Evolutionary conservation across 129 eudicot species (phyloP).

Genomic region (Lactuca sativa): DNA sequence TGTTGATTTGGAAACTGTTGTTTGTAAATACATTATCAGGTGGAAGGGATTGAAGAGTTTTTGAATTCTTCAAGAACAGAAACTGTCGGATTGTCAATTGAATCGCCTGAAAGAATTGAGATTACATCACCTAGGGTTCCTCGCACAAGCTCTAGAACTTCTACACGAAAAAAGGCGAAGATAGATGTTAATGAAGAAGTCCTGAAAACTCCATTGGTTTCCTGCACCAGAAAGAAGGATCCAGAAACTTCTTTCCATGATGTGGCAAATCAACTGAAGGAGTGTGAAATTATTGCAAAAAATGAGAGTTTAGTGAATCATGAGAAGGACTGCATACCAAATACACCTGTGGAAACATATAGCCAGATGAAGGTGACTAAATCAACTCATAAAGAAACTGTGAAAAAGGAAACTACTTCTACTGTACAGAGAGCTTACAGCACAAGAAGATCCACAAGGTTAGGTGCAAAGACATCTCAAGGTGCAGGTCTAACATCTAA

Average conservation of each 20-base stretch:
- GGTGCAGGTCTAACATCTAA: background rate
- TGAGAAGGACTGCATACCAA: no score
- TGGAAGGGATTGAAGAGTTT: constrained; percentile 68
- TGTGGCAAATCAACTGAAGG: no score
- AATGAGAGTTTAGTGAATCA: background rate
- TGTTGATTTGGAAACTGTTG: background rate
- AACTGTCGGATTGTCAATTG: constrained; percentile 41
- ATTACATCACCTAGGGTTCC: constrained; percentile 32
- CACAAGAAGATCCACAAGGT: constrained; percentile 61
- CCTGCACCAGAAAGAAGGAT: constrained; percentile 29
- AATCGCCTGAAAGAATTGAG: constrained; percentile 43
- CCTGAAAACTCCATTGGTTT: constrained; percentile 29
- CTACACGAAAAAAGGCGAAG: constrained; percentile 27
- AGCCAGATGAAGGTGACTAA: background rate
- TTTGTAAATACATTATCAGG: constrained; percentile 37
- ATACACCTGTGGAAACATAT: no score
- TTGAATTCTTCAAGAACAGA: constrained; percentile 32
- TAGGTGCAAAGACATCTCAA: constrained; percentile 30
- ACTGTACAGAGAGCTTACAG: constrained; percentile 40
- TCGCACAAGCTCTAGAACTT: constrained; percentile 39
- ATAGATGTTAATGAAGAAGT: constrained; percentile 24
- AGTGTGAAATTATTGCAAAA: no score
- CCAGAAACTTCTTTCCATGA: background rate
- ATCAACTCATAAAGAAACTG: constrained; percentile 5
- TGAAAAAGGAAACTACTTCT: constrained; percentile 26